phyloP scores from a whole-genome alignment of 2,329 filamentous ascomycete species.

The Neopestalotiopsis sp. region DNA sequence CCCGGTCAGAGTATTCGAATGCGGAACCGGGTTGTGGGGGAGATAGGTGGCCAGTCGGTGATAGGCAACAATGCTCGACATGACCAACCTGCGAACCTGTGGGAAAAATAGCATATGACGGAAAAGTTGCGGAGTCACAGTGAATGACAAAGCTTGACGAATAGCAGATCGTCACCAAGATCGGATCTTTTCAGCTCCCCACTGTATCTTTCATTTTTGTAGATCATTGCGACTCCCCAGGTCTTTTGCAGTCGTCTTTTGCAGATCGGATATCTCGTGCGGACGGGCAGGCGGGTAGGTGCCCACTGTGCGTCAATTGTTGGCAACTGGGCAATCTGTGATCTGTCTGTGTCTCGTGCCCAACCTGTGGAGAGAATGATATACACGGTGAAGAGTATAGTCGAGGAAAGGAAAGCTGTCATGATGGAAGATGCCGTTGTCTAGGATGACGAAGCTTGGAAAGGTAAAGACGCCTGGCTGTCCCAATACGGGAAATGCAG shows the following conservation, averaged over 20 bases:
- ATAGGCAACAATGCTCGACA: not conserved
- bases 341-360: not conserved
- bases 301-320: not conserved
- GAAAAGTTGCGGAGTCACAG: slow-evolving; percentile 8
- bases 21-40: not conserved
- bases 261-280: not conserved
- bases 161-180: slow-evolving; percentile 8
- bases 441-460: not conserved
- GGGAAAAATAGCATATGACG: not conserved
- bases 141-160: not conserved
- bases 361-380: not conserved
- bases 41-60: not conserved
- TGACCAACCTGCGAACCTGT: not conserved
- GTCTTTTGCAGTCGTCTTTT: not conserved
- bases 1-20: not conserved
- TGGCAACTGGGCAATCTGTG: not conserved
- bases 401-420: not conserved
- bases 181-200: slow-evolving; percentile 11
- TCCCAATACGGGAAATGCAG: not conserved
- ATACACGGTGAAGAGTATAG: not conserved
- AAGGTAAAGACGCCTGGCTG: not conserved
- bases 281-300: not conserved
- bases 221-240: slow-evolving; percentile 11
- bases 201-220: slow-evolving; percentile 10
- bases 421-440: not conserved